Evolutionary conservation across 2,329 filamentous ascomycete genomes (phyloP), one percentile per base, ranked within the genome.

Genomic region (Onygenales sp.): DNA sequence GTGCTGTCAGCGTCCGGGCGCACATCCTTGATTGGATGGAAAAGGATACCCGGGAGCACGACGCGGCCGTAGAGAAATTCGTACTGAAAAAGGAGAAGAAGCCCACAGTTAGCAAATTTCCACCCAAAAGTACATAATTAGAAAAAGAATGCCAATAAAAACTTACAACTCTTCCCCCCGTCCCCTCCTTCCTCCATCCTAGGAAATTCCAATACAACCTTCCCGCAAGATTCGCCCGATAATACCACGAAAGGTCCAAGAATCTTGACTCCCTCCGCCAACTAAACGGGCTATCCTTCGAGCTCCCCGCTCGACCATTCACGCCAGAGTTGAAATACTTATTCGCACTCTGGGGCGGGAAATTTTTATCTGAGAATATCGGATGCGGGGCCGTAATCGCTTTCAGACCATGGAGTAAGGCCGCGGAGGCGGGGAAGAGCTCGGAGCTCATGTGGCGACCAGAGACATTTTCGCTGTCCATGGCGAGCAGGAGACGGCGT

Each of bases 401-500:
- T 70, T 92, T 92, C 48, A 91, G 74, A 5, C 88, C 87, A 65
- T 93, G 86, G 57, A 89, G 80, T 14, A 92, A 76, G 0, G 86
- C 82, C 31, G 85, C 80, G 0, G 85, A 85, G 52, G 86, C 83
- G 0, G 86, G 82, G 56, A 84, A 86, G 86, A 92, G 90, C 65
- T 92, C 87, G 0, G 86, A 87, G 54, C 85, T 86, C 61, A 91
- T 83, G 63, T 89, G 86, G 62, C 86, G 85, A 57, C 86, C 85
- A 11, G 80, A 77, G 57, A 85, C 75, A 51, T 87, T 87, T 66
- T 91, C 88, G 36, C 82, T 77, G 63, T 92, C 86, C 86, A 91
- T 91, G 57, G 84, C 78, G 59, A 88, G 79, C 36, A 92, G 74
- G 2, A 92, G 75, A 32, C 78, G 79, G 64, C 83, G 85, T 13